Conservation (phyloP, 208 protist species). For the Acanthamoeba royreba region DNA sequence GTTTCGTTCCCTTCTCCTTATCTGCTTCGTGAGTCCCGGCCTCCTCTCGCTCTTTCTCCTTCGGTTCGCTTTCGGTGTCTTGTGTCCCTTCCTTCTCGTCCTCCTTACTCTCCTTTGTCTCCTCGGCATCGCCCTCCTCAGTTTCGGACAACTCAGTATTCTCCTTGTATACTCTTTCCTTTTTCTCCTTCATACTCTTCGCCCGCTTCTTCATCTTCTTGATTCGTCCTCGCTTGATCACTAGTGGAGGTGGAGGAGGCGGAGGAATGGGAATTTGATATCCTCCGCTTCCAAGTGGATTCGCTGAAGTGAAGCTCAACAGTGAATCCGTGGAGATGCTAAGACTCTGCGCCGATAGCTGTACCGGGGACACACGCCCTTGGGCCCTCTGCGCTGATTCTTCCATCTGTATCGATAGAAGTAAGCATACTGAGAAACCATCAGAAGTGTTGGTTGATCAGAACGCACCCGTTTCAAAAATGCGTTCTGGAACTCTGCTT, state of each 20-base stretch:
- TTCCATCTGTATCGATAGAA: neutral
- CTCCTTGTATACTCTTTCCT: neutral
- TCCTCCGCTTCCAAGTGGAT: neutral
- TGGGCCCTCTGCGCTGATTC: neutral
- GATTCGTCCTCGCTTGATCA: neutral
- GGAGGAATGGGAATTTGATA: neutral
- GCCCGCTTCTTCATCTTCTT: neutral
- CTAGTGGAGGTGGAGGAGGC: neutral
- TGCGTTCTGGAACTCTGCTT: slow-evolving; percentile 22
- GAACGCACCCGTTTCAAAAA: neutral
- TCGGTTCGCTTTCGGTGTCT: no score
- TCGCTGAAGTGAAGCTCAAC: no score
- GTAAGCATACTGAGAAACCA: neutral
- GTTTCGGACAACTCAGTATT: neutral
- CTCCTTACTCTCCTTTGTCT: neutral
- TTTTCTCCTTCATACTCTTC: neutral
- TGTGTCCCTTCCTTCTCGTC: neutral
- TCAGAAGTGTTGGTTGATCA: neutral
- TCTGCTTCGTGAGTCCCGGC: no score
- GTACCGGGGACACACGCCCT: neutral
- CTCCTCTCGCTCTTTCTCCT: no score
- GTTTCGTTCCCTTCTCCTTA: neutral
- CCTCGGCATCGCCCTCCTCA: neutral
- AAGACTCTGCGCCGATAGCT: neutral
- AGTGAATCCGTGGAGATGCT: no score